Evolutionary conservation across 305 asterid genomes (phyloP), one percentile per base, ranked within the genome.

Genomic region (Stenogyne calaminthoides): DNA sequence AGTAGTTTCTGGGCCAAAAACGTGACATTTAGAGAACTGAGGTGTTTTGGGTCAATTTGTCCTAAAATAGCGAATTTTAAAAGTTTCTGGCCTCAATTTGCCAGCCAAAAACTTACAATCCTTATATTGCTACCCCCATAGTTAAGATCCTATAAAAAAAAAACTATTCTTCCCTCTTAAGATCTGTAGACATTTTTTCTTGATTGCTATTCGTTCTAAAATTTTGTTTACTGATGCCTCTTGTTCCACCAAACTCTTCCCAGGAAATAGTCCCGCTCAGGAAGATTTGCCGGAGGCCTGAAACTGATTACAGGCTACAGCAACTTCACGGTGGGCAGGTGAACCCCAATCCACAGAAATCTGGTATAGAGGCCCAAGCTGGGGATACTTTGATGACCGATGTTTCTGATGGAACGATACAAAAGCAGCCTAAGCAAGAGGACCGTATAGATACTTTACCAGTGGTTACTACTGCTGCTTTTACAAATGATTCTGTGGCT

Each of bases 271-370:
- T 93, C 65, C 93, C 96, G 0, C 85, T 91, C 34, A 85, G 92
- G 81, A 93, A 93, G 87, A 81, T 93, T 52, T 93, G 97, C 64
- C 97, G 97, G 51, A 81, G 97, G 71, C 97, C 97, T 18, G 98
- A 91, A 83, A 91, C 97, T 70, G 97, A 93, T 83, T 86, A 88
- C 72, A 82, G 98, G 88, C 61, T 93, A 81, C 95, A 86, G 79
- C 98, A 88, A 76, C 96, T 89, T 58, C 86, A 85, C 70, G 84
- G 89, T 11, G 80, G 76, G 73, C 72, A 84, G 58, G 66, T 80
- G n/a, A 76, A 73, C 20, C 32, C 52, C 76, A 80, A 78, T 57
- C 80, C 82, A 59, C 89, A 82, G 67, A 90, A 84, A 76, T 32
- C 77, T 9, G 81, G 72, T 54, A 18, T 72, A 1, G 83, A 70